A percentile compares a stretch with the other conserved stretches of the same genome.
These are phyloP conservation scores for Fomitopsis betulina DNA, from an alignment of 1,284 basidiomycete species.

Conservation along the genomic window DNA sequence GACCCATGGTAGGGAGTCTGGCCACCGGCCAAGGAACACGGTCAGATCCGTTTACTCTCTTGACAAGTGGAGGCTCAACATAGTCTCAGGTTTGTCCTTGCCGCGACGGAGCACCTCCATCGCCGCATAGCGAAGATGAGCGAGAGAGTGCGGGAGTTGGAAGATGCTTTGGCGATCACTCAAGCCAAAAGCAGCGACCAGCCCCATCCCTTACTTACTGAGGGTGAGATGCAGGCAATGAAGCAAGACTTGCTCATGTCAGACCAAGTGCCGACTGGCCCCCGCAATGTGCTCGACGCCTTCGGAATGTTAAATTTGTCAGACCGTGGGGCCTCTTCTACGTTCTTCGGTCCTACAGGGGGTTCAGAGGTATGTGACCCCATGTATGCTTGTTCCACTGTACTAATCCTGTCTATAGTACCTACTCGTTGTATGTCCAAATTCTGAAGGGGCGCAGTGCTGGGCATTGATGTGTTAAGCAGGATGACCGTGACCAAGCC, in stretches of 20 bases:
- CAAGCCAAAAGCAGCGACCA: slow-evolving; percentile 41
- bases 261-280: slow-evolving; percentile 7
- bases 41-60: slow-evolving; percentile 25
- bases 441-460: not conserved
- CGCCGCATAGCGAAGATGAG: slow-evolving; percentile 68
- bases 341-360: slow-evolving; percentile 63
- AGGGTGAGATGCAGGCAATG: slow-evolving; percentile 46
- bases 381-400: not conserved
- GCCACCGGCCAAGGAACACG: slow-evolving; percentile 62
- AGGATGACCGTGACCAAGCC: slow-evolving; percentile 23
- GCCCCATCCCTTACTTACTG: slow-evolving; percentile 54
- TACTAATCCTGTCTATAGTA: slow-evolving; percentile 19
- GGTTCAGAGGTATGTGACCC: slow-evolving; percentile 44
- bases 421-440: slow-evolving; percentile 23
- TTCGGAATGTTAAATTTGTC: slow-evolving; percentile 61
- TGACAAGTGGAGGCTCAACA: not conserved
- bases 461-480: slow-evolving; percentile 1
- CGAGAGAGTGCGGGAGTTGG: slow-evolving; percentile 70
- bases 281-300: slow-evolving; percentile 21
- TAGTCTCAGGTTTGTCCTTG: slow-evolving; percentile 60
- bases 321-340: slow-evolving; percentile 48
- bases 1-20: slow-evolving; percentile 23
- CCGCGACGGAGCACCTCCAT: slow-evolving; percentile 72
- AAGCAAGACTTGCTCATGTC: slow-evolving; percentile 13
- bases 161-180: slow-evolving; percentile 60